Evolutionary conservation across 106 monocot species (phyloP), one percentile per base, ranked within the genome.

Genomic region (Amphibolis antarctica): DNA sequence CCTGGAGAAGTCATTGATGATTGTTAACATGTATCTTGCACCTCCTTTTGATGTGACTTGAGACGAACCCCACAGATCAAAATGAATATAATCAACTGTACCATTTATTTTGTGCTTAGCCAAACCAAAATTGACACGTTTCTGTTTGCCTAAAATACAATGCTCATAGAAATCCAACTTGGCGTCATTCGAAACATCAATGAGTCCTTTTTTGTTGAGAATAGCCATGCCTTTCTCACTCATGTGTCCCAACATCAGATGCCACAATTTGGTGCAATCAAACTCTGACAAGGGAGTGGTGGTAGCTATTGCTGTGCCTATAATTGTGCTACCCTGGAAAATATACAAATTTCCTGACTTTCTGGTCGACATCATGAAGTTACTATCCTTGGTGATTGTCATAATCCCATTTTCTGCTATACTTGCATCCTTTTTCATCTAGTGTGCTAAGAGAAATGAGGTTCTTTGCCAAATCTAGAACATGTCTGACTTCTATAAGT

Each of bases 1-100:
- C n/a, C n/a, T n/a, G n/a, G n/a, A n/a, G n/a, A n/a, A n/a, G n/a
- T 68, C 68, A 68, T 68, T 42, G 44, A 68, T 68, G 20, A 68
- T 56, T 22, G 55, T 56, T 5, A 68, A 4, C 12, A 56, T 51
- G 36, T 68, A 68, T 43, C 21, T 56, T 1, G 68, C 68, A 30
- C 68, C 68, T 5, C 55, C 68, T 21, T 68, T 55, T 4, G 68
- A 68, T 18, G 10, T 9, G n/a, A 68, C 31, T 68, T 4, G 54
- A 56, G 68, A 15, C 14, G 55, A 55, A 42, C 56, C 68, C 68
- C 68, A 68, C 13, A 68, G 2, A 45, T 68, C 68, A 28, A 23
- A 26, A 27, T 55, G 68, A 19, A 68, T 45, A 55, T 68, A 68
- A 17, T 68, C 56, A 4, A 68, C 23, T 22, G 27, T 57, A 23